Base-by-base conservation (phyloP, 768 basidiomycete genomes). In the Tulasnella sp. region DNA sequence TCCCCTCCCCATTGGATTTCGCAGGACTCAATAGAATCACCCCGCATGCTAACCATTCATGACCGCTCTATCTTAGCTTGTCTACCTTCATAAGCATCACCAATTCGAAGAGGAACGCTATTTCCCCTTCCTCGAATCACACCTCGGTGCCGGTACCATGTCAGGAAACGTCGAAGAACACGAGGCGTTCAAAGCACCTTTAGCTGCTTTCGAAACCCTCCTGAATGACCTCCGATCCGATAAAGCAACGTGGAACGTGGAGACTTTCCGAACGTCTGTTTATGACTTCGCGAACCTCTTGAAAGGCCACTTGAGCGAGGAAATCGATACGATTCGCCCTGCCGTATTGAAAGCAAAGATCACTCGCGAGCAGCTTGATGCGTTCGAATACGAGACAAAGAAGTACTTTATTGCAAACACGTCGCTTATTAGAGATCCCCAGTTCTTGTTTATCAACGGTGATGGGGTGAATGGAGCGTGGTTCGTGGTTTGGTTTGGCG, bases 91-190 rank as follows among this genome's bases (percentile, higher is more conserved):
- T 40, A 44, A 73, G n/a, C 78, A 79, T 40, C 78, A 79, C 34
- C 71, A 3, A 21, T 24, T 73, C 46, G 78, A 79, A 27, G 78
- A 79, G 48, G 34, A 72, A 31, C 46, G 31, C 12, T 79, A 79
- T n/a, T 79, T 79, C 38, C 42, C 73, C 12, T 74, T 71, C 68
- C 71, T 79, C 68, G 78, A 79, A 44, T 44, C 42, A 8, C 73
- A 72, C 40, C 71, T 79, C 8, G 78, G 78, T 12, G 71, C 68
- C 16, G 78, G 78, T 7, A 34, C 68, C 16, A 79, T 79, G 78
- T 14, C 40, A 3, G 36, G 36, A 12, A 79, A 79, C 73, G 71
- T 79, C 31, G 71, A 72, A 6, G 39, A 58, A 19, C 78, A 79
- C 46, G 44, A 79, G 34, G 36, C 40, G 8, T 79, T 79, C 78